Conservation (phyloP, 495 filamentous ascomycete genomes). For the Hyaloscypha bicolor region DNA sequence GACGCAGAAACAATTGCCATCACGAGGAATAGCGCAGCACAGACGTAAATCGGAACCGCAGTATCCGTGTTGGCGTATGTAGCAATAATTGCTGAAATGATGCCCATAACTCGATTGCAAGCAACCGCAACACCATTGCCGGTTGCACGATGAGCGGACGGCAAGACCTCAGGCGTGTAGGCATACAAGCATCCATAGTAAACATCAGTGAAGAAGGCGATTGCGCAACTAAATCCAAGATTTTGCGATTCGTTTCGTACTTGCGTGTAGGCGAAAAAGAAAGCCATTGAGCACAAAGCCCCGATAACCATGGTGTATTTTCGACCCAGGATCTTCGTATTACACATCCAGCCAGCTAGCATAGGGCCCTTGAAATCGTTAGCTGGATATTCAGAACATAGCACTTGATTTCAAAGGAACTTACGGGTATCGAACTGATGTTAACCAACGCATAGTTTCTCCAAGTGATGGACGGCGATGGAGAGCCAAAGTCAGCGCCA, state of each 20-base stretch:
- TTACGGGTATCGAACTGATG: conserved; percentile 57
- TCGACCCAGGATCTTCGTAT: conserved; percentile 56
- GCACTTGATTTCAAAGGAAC: not conserved
- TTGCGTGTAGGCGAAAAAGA: conserved; percentile 72
- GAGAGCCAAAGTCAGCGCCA: conserved; percentile 47
- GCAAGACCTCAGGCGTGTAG: conserved; percentile 60
- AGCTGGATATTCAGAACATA: not conserved
- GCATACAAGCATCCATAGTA: conserved; percentile 77
- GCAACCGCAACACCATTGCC: conserved; percentile 72
- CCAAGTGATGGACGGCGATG: conserved; percentile 60
- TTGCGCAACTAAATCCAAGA: conserved; percentile 64
- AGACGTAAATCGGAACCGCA: conserved; percentile 67
- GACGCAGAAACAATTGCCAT: conserved; percentile 61
- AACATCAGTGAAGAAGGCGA: conserved; percentile 68
- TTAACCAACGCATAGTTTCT: conserved; percentile 73
- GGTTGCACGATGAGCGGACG: conserved; percentile 69
- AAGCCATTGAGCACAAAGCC: conserved; percentile 60
- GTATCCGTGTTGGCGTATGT: conserved; percentile 60
- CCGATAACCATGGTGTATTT: conserved; percentile 69
- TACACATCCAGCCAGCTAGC: conserved; percentile 65
- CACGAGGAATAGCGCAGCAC: conserved; percentile 64
- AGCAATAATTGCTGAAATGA: conserved; percentile 66
- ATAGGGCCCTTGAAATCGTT: conserved; percentile 51
- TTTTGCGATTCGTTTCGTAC: conserved; percentile 62
- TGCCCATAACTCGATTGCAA: conserved; percentile 72